Evolutionary conservation across 176 grass and related monocot genomes (phyloP), one percentile per base, ranked within the genome.

Genomic region (Musa schizocarpa): DNA sequence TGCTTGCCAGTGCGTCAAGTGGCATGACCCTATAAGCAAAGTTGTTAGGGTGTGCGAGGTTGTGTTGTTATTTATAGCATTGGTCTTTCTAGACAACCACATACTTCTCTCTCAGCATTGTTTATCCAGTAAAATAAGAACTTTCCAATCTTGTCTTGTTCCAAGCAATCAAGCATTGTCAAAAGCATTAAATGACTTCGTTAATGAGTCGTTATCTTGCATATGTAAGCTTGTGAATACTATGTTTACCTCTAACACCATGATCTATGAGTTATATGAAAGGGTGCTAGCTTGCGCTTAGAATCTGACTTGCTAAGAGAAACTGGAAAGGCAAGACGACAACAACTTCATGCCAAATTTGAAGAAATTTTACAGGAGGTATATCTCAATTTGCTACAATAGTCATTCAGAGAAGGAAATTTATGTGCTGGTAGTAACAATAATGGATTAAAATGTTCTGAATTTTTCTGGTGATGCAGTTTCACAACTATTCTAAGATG

Each of bases 321-420:
- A 49, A 62, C 64, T 51, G 83, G 76, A 34, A 68, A 43, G 21
- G 55, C 58, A 78, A 81, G 83, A 70, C 81, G 77, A 65, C 79
- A 86, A 6, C 74, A 72, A 69, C 77, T 96, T 49, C 57, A 49
- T 53, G 53, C 66, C 10, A 96, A 85, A 73, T 66, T 56, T 13
- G 58, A 88, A 34, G 51, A 85, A 74, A 80, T 92, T 77, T 56
- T 73, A 63, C 21, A 83, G 13, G 76, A 65, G 58, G 89, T 96
- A 88, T 63, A 81, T 63, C 54, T 63, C 9, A 12, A 21, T 51
- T 20, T 68, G 61, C 9, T 29, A 80, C 9, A 3, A 68, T 13
- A 2, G 25, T 78, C 13, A 13, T 69, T 74, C 29, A 29, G 29
- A 29, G 29, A 29, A 29, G 29, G 29, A 29, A 29, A 29, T 3